Base-by-base conservation (phyloP, 192 early-diverging fungal species). In the Paraglomus brasilianum region DNA sequence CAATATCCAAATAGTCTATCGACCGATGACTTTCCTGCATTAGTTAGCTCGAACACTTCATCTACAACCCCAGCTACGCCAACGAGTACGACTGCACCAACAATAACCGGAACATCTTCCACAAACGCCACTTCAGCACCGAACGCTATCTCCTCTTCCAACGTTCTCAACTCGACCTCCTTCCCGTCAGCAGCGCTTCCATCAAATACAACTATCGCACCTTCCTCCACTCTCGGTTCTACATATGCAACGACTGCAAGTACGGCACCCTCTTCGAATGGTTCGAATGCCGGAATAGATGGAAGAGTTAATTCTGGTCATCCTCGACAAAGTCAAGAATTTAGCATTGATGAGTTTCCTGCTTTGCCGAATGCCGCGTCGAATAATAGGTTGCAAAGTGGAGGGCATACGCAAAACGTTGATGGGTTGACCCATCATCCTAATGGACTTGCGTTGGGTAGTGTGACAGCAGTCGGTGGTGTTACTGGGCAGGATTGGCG, bases 11-110 rank as follows among this genome's bases (percentile, higher is more conserved):
- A 61, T 43, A 39, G 50, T 17, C 70, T 76, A 5, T 75, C 76
- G 67, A 74, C 77, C 73, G 76, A 75, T 21, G 78, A 80, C 62
- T 80, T 80, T 47, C 78, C 78, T 19, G 78, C 78, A 41, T 72
- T 80, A 69, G 78, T 79, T 46, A 77, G 75, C 64, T 50, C 61
- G 22, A 77, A 77, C 46, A 76, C 72, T 69, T 48, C 74, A n/a
- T 67, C 79, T 17, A 69, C 77, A 11, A 73, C 74, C 66, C 50
- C 75, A 42, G 70, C 78, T 50, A 48, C 76, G 70, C 58, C 75
- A 48, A 53, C 69, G 61, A 30, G 30, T 30, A 30, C 30, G 30
- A 30, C 30, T 30, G 30, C 30, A 1, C 30, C 30, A 30, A 30
- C 30, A 30, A 30, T 30, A 30, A 30, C 30, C 30, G 30, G 30